Evolutionary conservation across 2,329 filamentous ascomycete genomes (phyloP), one percentile per base, ranked within the genome.

Genomic region (Cadophora luteo-olivacea): DNA sequence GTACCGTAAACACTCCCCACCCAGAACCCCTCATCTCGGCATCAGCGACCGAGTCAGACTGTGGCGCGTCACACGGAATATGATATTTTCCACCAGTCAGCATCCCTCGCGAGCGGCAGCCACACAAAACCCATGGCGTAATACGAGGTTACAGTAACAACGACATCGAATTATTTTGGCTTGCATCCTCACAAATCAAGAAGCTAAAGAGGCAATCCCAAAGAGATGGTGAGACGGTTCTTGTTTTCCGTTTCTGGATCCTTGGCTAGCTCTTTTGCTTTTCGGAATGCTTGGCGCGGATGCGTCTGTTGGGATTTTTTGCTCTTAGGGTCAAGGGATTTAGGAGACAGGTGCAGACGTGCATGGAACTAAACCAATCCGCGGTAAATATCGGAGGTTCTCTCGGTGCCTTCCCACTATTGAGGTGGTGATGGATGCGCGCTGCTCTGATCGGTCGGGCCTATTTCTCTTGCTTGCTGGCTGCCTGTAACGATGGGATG

Each of bases 281-380:
- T 45, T 45, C 16, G 19, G 45, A 4, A 22, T n/a, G 19, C 45
- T 49, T 49, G 45, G 45, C 45, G 7, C 45, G 5, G 57, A 25
- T 60, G n/a, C 57, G 36, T 38, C 22, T 38, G 33, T 60, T 41
- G 33, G 33, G 57, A 38, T 19, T 24, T 57, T 29, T 33, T 38
- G 29, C 5, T 29, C 29, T 29, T 29, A 29, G 29, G 54, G 54
- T 6, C 24, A n/a, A 41, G 36, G 33, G 57, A 60, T 45, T 41
- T 60, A 60, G 57, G 57, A 45, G 57, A 45, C 36, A 45, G 36
- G n/a, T 60, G 57, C 55, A 36, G 41, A 16, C 22, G n/a, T 58
- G 33, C 57, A 60, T 60, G 33, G 36, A 41, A 60, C 33, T 45
- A 45, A 41, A 60, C 57, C 57, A 60, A 60, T 60, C 36, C n/a